Conservation (phyloP, 345 rosid genomes). For the Microthlaspi erraticum region DNA sequence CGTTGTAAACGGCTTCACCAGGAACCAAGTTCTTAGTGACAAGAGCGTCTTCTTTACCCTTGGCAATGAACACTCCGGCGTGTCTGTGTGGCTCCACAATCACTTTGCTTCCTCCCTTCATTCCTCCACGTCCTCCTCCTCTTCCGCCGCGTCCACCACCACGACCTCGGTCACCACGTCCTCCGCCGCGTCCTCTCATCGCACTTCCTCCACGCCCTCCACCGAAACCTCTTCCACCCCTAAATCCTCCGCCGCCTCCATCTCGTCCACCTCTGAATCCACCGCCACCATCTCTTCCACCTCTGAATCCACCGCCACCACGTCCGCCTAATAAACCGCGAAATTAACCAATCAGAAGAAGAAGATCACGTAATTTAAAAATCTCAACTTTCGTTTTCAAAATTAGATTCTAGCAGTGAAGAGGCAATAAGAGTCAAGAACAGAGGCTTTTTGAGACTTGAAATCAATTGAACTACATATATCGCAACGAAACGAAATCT, state of each 20-base stretch:
- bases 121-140: constrained; percentile 70
- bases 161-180: constrained; percentile 21
- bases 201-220: constrained; percentile 50
- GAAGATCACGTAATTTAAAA: not conserved
- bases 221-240: constrained; percentile 21
- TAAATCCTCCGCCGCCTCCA: constrained; percentile 18
- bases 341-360: not conserved
- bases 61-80: constrained; percentile 79
- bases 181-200: constrained; percentile 54
- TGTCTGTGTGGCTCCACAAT: constrained; percentile 87
- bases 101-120: constrained; percentile 89
- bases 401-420: not conserved
- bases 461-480: not conserved
- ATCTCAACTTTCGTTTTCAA: not conserved
- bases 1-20: constrained; percentile 90
- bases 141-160: constrained; percentile 37
- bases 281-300: constrained; percentile 33
- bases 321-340: constrained; percentile 10
- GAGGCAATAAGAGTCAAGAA: not conserved
- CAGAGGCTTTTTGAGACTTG: not conserved
- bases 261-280: constrained; percentile 29
- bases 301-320: constrained; percentile 33
- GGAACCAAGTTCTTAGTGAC: constrained; percentile 88
- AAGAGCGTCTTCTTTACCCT: constrained; percentile 94
- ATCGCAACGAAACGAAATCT: not conserved